Conservation (phyloP, 306 rosid genomes). For the Ormosia emarginata region DNA sequence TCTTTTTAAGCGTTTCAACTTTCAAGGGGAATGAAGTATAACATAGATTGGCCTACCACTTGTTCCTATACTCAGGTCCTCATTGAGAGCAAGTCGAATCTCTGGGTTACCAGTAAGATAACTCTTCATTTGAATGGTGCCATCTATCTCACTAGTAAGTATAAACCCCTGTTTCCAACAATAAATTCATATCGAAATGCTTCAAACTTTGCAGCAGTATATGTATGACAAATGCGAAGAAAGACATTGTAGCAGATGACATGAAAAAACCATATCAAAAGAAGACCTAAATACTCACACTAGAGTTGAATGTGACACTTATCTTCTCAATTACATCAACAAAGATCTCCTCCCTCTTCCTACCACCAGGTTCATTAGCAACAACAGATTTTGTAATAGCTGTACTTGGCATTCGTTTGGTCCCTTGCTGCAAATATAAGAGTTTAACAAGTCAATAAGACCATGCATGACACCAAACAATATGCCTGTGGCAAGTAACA, state of each 20-base stretch:
- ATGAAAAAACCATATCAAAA: not conserved
- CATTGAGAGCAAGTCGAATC: slow-evolving; percentile 88
- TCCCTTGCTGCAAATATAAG: slow-evolving; percentile 62
- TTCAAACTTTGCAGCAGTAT: slow-evolving; percentile 1
- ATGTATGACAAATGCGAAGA: not conserved
- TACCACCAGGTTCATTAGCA: slow-evolving; percentile 88
- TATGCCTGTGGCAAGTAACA: not conserved
- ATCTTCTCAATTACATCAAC: slow-evolving; percentile 93
- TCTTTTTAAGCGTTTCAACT: not conserved
- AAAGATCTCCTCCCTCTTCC: slow-evolving; percentile 92
- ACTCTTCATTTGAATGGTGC: slow-evolving; percentile 98
- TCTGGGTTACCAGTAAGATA: slow-evolving; percentile 91
- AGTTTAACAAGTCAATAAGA: slow-evolving; percentile 25
- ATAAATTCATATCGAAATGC: slow-evolving; percentile 13
- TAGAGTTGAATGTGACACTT: slow-evolving; percentile 89
- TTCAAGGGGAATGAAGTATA: slow-evolving; percentile 21
- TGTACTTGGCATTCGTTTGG: slow-evolving; percentile 86
- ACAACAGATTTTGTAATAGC: slow-evolving; percentile 86
- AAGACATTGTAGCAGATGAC: not conserved
- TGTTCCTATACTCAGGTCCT: slow-evolving; percentile 80
- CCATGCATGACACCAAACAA: slow-evolving; percentile 12
- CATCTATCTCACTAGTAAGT: slow-evolving; percentile 95
- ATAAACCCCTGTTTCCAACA: slow-evolving; percentile 71
- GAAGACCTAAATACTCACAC: slow-evolving; percentile 54
- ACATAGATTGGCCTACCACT: slow-evolving; percentile 56